Conservation (phyloP, 2,329 filamentous ascomycete species). For the Cercospora berteroae region DNA sequence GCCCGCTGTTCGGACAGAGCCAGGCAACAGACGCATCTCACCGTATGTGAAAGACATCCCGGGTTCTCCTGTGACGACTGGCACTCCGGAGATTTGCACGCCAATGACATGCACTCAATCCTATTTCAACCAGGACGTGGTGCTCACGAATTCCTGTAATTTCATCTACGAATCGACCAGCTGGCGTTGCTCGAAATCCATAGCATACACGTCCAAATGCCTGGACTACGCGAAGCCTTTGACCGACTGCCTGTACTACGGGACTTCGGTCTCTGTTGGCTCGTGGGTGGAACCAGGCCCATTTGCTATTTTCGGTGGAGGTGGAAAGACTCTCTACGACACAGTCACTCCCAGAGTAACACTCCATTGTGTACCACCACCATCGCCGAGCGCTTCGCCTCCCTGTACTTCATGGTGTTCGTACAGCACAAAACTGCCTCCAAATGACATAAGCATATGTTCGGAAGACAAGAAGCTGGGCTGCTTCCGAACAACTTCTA, state of each 20-base stretch:
- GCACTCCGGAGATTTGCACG: neutral
- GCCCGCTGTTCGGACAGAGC: neutral
- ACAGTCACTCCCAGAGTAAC: neutral
- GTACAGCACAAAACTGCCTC: neutral
- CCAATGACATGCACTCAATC: neutral
- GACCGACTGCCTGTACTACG: neutral
- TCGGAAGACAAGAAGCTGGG: neutral
- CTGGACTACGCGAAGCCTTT: neutral
- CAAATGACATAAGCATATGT: neutral
- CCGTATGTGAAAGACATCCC: neutral
- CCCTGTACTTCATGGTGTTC: slow-evolving; percentile 3
- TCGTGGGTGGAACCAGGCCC: neutral
- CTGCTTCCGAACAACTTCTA: neutral
- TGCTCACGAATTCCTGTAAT: neutral
- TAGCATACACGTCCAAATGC: neutral
- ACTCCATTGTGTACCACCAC: neutral
- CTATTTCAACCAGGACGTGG: neutral
- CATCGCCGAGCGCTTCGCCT: neutral
- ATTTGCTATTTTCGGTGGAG: neutral
- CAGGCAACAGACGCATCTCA: neutral
- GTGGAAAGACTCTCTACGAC: neutral
- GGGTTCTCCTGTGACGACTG: neutral
- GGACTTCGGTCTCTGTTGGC: neutral
- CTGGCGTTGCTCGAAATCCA: neutral
- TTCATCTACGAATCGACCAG: neutral